Base-by-base conservation (phyloP, 1,139 yeast genomes). In the Saccharomyces hybrid region DNA sequence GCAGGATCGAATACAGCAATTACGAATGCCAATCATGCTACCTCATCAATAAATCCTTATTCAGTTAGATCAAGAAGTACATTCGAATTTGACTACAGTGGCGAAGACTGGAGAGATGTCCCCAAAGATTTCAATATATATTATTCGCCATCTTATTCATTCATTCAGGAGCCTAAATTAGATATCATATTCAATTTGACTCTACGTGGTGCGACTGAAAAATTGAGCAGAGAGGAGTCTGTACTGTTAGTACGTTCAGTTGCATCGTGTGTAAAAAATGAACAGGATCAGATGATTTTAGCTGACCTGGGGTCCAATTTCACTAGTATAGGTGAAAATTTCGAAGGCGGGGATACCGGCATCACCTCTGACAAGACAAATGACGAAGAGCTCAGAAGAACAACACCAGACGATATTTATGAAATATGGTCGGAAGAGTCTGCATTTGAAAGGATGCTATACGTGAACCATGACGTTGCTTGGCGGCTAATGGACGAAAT, bases 51-150 rank as follows among this genome's bases (percentile, higher is more conserved):
- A 4, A 59, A 55, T 3, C 71, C 74, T 1, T 63, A 70, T 7
- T 78, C 79, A 0, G 69, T 74, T 0, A 64, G 80, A 56, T 66
- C 76, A 1, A 59, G 59, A 29, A 59, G 62, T 3, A 57, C 60
- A 6, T 60, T 78, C 32, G 82, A 79, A 51, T 79, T 80, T 65
- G 87, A 82, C 63, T 79, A 78, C 38, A 66, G 73, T 52, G 88
- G 87, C 0, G 73, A 80, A 49, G 90, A 84, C 65, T 83, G 89
- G 88, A 72, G 87, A 60, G 90, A 84, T 67, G 73, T 82, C 4
- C 86, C 87, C 0, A 70, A 88, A 50, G 87, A 81, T 2, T 72
- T 71, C 1, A 84, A 84, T 62, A 67, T 67, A n/a, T 67, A 70
- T 44, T 70, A 73, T 47, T 60, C 61, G 7, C 60, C 61, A n/a